These are phyloP conservation scores for Taiwanofungus camphoratus DNA, from an alignment of 1,284 basidiomycete species.

Conservation along the genomic window DNA sequence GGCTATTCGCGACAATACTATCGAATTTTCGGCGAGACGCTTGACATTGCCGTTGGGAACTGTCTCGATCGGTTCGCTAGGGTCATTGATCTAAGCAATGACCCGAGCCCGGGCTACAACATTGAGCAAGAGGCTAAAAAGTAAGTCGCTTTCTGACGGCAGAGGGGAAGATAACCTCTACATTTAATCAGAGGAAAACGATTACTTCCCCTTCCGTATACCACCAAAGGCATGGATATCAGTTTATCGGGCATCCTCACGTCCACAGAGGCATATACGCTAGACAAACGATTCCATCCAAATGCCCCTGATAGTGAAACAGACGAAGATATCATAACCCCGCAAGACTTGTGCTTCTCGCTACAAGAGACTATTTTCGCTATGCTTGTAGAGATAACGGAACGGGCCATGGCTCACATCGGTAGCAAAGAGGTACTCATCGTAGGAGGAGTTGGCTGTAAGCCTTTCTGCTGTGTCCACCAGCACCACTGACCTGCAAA, in stretches of 20 bases:
- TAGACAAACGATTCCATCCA: constrained; percentile 66
- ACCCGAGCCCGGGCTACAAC: constrained; percentile 97
- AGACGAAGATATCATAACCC: constrained; percentile 75
- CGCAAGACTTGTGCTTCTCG: constrained; percentile 94
- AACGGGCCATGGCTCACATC: constrained; percentile 98
- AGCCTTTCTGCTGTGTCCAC: constrained; percentile 30
- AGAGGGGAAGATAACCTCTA: background rate
- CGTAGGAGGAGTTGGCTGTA: constrained; percentile 98
- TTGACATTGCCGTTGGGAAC: constrained; percentile 99
- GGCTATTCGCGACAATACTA: constrained; percentile 97
- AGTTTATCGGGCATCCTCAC: constrained; percentile 92
- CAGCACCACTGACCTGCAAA: background rate
- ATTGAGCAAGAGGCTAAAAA: constrained; percentile 95
- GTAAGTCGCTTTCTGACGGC: constrained; percentile 36
- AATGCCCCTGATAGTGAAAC: constrained; percentile 33
- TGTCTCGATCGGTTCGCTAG: constrained; percentile 96
- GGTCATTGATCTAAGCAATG: constrained; percentile 94
- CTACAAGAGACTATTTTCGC: constrained; percentile 97
- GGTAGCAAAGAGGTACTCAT: constrained; percentile 95
- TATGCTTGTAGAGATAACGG: constrained; percentile 99
- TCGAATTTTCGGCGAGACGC: constrained; percentile 97
- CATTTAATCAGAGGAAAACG: constrained; percentile 63
- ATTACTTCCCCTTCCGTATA: constrained; percentile 83
- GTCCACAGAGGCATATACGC: constrained; percentile 83
- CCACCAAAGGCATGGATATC: constrained; percentile 99